These are phyloP conservation scores for Saposhnikovia divaricata DNA, from an alignment of 129 eudicot species.

Conservation along the genomic window DNA sequence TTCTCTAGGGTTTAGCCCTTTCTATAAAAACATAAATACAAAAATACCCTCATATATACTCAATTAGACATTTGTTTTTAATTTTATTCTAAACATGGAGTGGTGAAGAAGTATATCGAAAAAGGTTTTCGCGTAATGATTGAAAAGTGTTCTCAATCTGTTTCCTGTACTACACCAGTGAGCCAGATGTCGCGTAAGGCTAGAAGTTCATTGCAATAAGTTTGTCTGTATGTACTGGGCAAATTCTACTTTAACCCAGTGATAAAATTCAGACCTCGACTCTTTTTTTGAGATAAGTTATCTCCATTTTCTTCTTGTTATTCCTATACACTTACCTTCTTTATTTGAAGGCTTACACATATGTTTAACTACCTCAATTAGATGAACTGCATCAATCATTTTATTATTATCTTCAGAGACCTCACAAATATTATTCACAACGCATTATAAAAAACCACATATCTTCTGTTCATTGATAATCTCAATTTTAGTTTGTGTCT, in stretches of 20 bases:
- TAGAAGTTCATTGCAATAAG: background rate
- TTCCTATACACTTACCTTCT: too few species aligned
- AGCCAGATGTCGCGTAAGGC: too few species aligned
- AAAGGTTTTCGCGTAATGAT: background rate
- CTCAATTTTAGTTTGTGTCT: too few species aligned
- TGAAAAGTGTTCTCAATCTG: too few species aligned
- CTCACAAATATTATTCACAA: too few species aligned
- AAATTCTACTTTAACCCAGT: background rate
- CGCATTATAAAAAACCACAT: too few species aligned
- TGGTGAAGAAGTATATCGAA: background rate
- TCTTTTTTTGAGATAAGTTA: too few species aligned
- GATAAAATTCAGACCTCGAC: background rate
- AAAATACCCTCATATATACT: background rate
- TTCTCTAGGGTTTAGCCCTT: background rate
- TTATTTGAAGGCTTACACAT: background rate
- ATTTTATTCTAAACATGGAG: background rate
- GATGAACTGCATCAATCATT: too few species aligned
- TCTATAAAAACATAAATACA: background rate
- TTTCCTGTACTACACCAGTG: too few species aligned
- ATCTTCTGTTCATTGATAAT: too few species aligned
- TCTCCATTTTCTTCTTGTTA: too few species aligned
- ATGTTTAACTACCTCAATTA: background rate
- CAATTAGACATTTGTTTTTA: background rate
- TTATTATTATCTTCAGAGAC: too few species aligned
- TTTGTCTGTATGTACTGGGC: background rate